phyloP scores from a whole-genome alignment of 2,329 filamentous ascomycete genomes.

The Neurospora crassa region DNA sequence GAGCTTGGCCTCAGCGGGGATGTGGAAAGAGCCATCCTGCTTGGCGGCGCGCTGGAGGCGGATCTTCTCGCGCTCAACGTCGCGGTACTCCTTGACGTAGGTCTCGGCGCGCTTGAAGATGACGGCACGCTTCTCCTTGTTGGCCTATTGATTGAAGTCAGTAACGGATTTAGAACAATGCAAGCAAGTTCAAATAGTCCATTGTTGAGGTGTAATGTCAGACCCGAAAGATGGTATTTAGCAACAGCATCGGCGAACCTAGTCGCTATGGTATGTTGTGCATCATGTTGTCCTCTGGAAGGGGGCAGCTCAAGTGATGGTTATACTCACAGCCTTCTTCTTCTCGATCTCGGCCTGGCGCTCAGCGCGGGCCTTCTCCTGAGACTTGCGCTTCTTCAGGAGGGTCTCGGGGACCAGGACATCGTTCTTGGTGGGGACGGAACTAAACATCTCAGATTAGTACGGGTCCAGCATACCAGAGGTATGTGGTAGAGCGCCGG shows the following conservation, averaged over 20 bases:
- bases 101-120: slow-evolving; percentile 99
- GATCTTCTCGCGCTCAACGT: slow-evolving; percentile 96
- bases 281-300: slow-evolving; percentile 58
- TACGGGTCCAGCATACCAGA: slow-evolving; percentile 60
- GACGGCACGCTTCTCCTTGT: slow-evolving; percentile 95
- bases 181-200: slow-evolving; percentile 2
- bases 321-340: slow-evolving; percentile 73
- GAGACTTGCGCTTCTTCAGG: slow-evolving; percentile 99
- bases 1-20: slow-evolving; percentile 89
- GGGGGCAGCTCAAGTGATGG: slow-evolving; percentile 13
- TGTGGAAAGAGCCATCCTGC: slow-evolving; percentile 86
- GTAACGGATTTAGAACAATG: slow-evolving; percentile 15
- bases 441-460: slow-evolving; percentile 68
- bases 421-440: slow-evolving; percentile 88
- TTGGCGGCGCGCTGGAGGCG: slow-evolving; percentile 83
- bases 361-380: slow-evolving; percentile 97
- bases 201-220: slow-evolving; percentile 42
- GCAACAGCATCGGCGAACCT: slow-evolving; percentile 99
- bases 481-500: slow-evolving; percentile 65
- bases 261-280: slow-evolving; percentile 81
- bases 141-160: slow-evolving; percentile 54
- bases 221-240: slow-evolving; percentile 99
- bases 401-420: slow-evolving; percentile 98
- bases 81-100: slow-evolving; percentile 99
- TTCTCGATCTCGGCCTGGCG: slow-evolving; percentile 69